Evolutionary conservation across 148 eudicot genomes (phyloP).

Genomic region (Bassia scoparia): DNA sequence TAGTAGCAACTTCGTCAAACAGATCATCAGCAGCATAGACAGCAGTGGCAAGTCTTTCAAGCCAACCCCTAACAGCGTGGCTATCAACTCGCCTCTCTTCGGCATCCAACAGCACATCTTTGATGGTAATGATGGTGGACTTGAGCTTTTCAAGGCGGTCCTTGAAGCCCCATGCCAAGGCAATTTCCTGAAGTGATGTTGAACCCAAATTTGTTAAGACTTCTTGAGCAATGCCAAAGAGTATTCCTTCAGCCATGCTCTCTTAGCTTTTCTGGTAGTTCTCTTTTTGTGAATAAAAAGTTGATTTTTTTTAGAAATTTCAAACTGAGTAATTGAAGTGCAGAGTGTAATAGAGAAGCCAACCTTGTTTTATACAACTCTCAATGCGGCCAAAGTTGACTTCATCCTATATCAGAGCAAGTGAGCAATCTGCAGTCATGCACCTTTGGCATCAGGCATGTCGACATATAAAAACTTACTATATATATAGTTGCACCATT

Average conservation of each 20-base stretch:
- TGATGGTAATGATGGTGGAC: constrained; percentile 17
- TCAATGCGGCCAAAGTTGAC: too few species aligned
- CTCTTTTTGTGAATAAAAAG: too few species aligned
- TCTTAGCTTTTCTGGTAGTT: not conserved
- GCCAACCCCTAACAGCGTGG: constrained; percentile 19
- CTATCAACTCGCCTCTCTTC: constrained; percentile 26
- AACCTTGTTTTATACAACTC: too few species aligned
- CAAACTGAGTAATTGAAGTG: too few species aligned
- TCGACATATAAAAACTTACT: too few species aligned
- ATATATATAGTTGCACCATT: too few species aligned
- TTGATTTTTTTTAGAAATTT: too few species aligned
- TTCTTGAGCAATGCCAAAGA: constrained; percentile 14
- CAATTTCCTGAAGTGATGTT: constrained; percentile 20
- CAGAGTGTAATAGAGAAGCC: too few species aligned
- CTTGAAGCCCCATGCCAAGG: constrained; percentile 19
- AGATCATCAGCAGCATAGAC: constrained; percentile 27
- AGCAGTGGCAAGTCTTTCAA: constrained; percentile 24
- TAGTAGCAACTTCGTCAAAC: constrained; percentile 26
- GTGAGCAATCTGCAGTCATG: too few species aligned
- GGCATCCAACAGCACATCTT: constrained; percentile 29
- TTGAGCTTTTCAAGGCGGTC: constrained; percentile 18
- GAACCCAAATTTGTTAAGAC: constrained; percentile 24
- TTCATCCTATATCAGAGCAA: too few species aligned
- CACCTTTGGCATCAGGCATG: too few species aligned
- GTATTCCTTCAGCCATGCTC: constrained; percentile 24